Evolutionary conservation across 2,329 filamentous ascomycete species (phyloP), one percentile per base, ranked within the genome.

Genomic region (Thelonectria blattea): DNA sequence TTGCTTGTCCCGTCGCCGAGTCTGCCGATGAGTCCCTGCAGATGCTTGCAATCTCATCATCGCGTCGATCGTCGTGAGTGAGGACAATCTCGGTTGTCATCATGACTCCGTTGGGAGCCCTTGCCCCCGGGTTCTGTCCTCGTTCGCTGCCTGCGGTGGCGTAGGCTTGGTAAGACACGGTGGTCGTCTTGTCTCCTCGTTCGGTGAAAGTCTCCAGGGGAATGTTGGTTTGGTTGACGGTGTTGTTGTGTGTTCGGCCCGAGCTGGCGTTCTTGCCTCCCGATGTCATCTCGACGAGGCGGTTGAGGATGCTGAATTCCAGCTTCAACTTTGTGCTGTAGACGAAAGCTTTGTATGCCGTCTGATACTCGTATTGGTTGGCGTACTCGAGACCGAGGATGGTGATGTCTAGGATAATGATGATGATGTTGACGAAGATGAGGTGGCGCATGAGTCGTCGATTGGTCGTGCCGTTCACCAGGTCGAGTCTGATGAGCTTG

Each of bases 401-500:
- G 4, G 68, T 61, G 0, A 69, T 45, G 52, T 82, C 79, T 59
- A 82, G 74, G 0, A 76, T 24, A 7, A 82, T 72, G 49, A 81
- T 76, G 3, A 76, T 49, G 10, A 79, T 63, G 58, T 82, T 81
- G 27, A 81, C 77, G 3, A 72, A 71, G n/a, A 81, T 75, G 1
- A 82, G 68, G 53, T 81, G 78, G 49, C 74, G 65, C 20, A 71
- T 49, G 3, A 72, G 61, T 4, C 52, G 52, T 1, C 62, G 64
- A 15, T 37, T 37, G 0, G 65, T 64, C 12, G 56, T 63, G 1
- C 45, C 54, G 20, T 61, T 67, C 17, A 63, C 62, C 2, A 71
- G 45, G 3, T 82, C 78, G 6, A 80, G 64, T 11, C 75, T 76
- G 14, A 85, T 72, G 47, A 84, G 78, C 18, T 77, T 78, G 45